Evolutionary conservation across 805 yeast species (phyloP), one percentile per base, ranked within the genome.

Genomic region (Zygosaccharomyces kombuchaensis): DNA sequence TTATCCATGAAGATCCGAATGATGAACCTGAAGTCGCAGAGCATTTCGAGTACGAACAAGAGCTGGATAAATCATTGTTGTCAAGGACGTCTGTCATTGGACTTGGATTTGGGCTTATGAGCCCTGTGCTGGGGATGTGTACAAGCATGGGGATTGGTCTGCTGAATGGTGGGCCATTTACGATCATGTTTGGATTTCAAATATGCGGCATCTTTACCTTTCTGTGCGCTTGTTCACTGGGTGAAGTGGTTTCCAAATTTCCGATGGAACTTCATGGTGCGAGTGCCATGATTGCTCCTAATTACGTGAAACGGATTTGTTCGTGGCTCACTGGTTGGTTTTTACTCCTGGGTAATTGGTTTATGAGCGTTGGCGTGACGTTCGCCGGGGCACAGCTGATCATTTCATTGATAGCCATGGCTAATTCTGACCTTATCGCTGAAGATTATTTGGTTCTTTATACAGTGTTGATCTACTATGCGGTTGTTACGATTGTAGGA

Each of bases 281-380:
- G 64, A 81, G 87, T 54, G 86, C 87, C 7, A 77, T 85, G 47
- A 65, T 85, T 34, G 81, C 88, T 13, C 76, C 75, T 44, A 77
- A 77, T 10, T 70, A 70, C 37, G 76, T 78, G 48, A 74, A 84
- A n/a, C 63, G 74, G 31, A 60, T 78, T 4, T 70, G 81, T 40
- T 80, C 88, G 2, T 85, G 91, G 91, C 79, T 76, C 56, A 82
- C 87, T 0, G 93, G 93, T 0, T 85, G 90, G 85, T 76, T 80
- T 50, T 66, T 84, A 43, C 67, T 84, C 14, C 71, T 85, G 21
- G 93, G 93, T 0, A 84, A 83, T 58, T 81, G 88, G 87, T 76
- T 87, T 2, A 84, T 82, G 76, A 78, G 85, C 47, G 78, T 83
- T 4, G 79, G 87, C 48, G 81, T 83, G 43, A 74, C 86, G 17